Evolutionary conservation across 805 yeast genomes (phyloP), one percentile per base, ranked within the genome.

Genomic region (Hemisphaericaspora nanyangensis): DNA sequence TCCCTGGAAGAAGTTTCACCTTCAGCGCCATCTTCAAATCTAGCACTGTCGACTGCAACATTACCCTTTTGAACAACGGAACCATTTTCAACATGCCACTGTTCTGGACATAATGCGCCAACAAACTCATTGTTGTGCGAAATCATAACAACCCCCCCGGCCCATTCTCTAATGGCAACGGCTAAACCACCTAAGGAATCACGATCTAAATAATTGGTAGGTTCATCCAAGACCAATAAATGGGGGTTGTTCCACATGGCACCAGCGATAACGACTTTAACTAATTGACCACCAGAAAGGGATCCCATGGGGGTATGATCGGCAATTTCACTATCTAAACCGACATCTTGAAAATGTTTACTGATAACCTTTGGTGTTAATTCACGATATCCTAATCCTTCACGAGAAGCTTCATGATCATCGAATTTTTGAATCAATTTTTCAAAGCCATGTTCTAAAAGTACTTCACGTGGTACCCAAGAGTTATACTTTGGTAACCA

Each of bases 171-270:
- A 58, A 91, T 93, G 36, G 99, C 99, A 54, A 91, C 80, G 20
- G 99, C 98, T 51, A 91, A 76, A 34, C 97, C 99, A 64, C 98
- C 99, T 46, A 91, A 75, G 18, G 98, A 90, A 63, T 91, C 99
- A 74, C 99, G 84, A 67, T 91, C 99, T 68, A 91, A 74, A 74
- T 93, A 91, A 71, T 91, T 91, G 56, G 98, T 91, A 61, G 99
- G 99, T 77, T 91, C 99, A 67, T 91, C 99, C 45, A 91, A 76
- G 31, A 91, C 99, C 48, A 91, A 77, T 64, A 91, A 77, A 65
- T 91, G 99, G 15, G 99, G 99, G 61, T 91, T 93, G 69, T 93
- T 91, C 99, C 99, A 91, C 93, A 91, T 91, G 48, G 98, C 97
- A 68, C 98, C 99, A 11, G 98, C 98, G 70, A 91, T 91, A 44